Base-by-base conservation (phyloP, 495 filamentous ascomycete species). In the Tuber calosporum region DNA sequence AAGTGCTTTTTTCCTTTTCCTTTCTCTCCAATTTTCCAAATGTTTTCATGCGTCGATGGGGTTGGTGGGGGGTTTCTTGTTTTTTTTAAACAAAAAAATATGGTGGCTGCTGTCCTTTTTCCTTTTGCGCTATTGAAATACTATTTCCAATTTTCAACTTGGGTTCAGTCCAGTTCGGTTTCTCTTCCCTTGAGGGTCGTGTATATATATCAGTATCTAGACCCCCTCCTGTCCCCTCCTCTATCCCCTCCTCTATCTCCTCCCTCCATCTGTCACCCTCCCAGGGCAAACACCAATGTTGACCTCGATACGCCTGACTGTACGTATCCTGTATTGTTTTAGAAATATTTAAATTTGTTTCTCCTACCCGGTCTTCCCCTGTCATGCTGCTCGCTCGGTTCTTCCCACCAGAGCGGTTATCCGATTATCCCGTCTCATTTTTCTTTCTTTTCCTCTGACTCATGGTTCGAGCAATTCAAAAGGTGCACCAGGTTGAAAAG, bases 301-400 rank as follows among this genome's bases (percentile, higher is more conserved):
- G 53, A 62, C 26, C 26, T 62, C 53, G 53, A 62, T 62, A 62
- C 53, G 53, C 53, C 26, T 34, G 17, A 62, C 53, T 26, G 26
- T 34, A 62, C 26, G 53, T 62, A 62, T 62, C 53, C 30, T 34
- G 26, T 62, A 34, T 30, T 30, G 4, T 41, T 62, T 34, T 62
- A 62, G 53, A 30, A 62, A 62, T 62, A 1, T 34, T 62, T 62
- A 62, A 62, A 62, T 62, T 62, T 62, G 30, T 62, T 62, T 62
- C 4, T 34, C 13, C 13, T 1, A 11, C n/a, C 53, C 15, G 26
- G 26, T 34, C 8, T 30, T n/a, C 53, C 53, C 11, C 53, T 62
- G 4, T 34, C 53, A 30, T 34, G 19, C 48, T 45, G 42, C 42
- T 45, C 6, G 42, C 42, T 58, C 11, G 53, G 34, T 17, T 2